Conservation (phyloP, 2,329 filamentous ascomycete genomes). For the Microdochium paspali region DNA sequence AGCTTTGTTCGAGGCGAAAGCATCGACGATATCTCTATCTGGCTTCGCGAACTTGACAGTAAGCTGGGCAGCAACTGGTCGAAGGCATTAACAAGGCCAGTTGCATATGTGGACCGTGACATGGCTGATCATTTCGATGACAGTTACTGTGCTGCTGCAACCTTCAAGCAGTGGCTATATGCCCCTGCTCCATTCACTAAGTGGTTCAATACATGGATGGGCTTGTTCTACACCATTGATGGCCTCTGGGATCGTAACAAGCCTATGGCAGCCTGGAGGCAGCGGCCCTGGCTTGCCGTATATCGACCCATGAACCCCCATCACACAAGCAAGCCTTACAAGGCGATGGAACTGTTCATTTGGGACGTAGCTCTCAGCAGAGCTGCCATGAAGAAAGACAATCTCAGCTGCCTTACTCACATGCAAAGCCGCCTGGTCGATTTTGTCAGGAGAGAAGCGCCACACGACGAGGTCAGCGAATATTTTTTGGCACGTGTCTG, state of each 20-base stretch:
- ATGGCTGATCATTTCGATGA: constrained; percentile 27
- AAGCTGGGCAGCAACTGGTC: constrained; percentile 5
- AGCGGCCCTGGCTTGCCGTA: constrained; percentile 42
- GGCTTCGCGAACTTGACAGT: background rate
- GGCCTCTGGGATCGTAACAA: constrained; percentile 22
- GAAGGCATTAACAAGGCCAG: constrained; percentile 24
- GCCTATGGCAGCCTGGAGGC: constrained; percentile 10
- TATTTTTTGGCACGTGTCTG: constrained; percentile 32
- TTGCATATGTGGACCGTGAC: constrained; percentile 30
- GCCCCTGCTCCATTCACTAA: constrained; percentile 5
- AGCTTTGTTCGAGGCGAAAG: background rate
- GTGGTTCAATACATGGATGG: constrained; percentile 26
- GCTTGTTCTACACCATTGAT: constrained; percentile 41
- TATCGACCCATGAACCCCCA: constrained; percentile 33
- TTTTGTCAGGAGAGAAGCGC: constrained; percentile 18
- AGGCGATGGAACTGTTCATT: constrained; percentile 38
- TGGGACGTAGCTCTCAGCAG: constrained; percentile 31
- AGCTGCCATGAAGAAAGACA: constrained; percentile 16
- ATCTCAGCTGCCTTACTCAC: constrained; percentile 20
- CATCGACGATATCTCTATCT: background rate
- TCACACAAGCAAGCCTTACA: constrained; percentile 12
- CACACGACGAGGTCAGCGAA: constrained; percentile 17
- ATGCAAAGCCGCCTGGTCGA: constrained; percentile 36
- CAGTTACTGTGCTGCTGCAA: constrained; percentile 11
- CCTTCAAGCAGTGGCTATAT: constrained; percentile 26